Evolutionary conservation across 768 basidiomycete genomes (phyloP).

Genomic region (Gautieria morchelliformis): DNA sequence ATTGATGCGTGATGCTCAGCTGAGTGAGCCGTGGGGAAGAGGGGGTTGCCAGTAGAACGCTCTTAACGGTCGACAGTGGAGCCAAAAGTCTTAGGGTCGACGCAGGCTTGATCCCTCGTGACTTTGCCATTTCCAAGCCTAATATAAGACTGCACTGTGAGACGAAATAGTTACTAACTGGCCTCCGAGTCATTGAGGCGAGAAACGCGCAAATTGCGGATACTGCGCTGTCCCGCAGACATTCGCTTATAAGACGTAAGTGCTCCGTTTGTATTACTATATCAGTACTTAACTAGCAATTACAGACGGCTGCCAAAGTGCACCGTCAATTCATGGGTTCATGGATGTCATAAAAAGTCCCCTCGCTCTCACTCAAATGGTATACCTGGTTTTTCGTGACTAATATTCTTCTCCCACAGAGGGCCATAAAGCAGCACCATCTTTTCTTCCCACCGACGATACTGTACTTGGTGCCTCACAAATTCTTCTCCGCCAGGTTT

Average conservation of each 20-base stretch:
- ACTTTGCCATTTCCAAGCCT: constrained; percentile 5
- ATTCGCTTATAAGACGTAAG: background rate
- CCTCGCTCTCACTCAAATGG: constrained; percentile 2
- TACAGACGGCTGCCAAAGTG: no score
- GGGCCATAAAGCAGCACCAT: constrained; percentile 4
- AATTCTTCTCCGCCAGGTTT: background rate
- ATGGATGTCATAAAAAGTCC: background rate
- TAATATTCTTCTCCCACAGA: constrained; percentile 2
- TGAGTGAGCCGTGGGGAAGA: background rate
- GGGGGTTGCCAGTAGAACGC: background rate
- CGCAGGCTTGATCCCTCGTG: background rate
- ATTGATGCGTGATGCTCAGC: background rate
- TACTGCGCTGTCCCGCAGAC: background rate
- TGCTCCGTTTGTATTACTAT: no score
- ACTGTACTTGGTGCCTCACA: background rate
- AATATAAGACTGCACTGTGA: background rate
- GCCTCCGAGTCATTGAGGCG: background rate
- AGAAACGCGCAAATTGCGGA: constrained; percentile 4
- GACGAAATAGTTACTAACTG: background rate
- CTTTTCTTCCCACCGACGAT: constrained; percentile 3
- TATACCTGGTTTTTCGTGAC: background rate
- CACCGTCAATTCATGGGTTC: no score
- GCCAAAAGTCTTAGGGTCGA: constrained; percentile 5
- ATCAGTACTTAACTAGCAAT: background rate
- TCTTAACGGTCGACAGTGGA: background rate